A percentile compares a stretch with the other conserved stretches of the same genome.
Evolutionary conservation across 176 grass and related monocot genomes (phyloP).

Genomic region (Saccharum officinarum): DNA sequence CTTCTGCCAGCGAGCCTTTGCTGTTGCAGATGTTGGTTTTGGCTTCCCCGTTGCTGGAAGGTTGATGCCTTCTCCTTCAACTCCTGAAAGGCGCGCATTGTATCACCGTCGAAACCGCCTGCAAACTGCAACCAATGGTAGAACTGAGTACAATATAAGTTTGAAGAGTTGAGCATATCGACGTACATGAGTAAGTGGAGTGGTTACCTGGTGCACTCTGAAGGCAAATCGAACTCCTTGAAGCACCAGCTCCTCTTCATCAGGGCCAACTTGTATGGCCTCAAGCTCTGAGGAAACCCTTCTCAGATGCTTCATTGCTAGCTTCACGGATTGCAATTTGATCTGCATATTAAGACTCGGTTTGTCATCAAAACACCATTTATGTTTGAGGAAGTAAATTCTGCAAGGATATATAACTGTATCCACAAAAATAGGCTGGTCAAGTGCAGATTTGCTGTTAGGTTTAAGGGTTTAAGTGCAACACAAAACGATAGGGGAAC

Average conservation of each 20-base stretch:
- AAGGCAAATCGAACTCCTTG: constrained; percentile 92
- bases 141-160: not conserved
- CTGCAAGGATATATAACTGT: not conserved
- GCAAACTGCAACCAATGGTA: constrained; percentile 57
- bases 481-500: not conserved
- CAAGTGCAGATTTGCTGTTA: not conserved
- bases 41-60: constrained; percentile 54
- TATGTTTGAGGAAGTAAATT: not conserved
- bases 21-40: constrained; percentile 62
- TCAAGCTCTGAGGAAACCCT: constrained; percentile 86
- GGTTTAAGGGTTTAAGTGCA: too few species aligned
- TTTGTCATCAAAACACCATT: not conserved
- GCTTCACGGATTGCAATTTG: constrained; percentile 81
- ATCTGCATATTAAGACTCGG: constrained; percentile 47
- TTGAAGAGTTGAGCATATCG: not conserved
- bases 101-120: constrained; percentile 87
- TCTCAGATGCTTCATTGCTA: constrained; percentile 86
- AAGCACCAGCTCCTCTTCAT: constrained; percentile 95
- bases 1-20: constrained; percentile 70
- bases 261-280: constrained; percentile 62
- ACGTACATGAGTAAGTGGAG: not conserved
- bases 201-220: constrained; percentile 89
- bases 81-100: constrained; percentile 91
- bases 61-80: constrained; percentile 78
- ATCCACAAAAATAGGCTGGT: not conserved